phyloP scores from a whole-genome alignment of 1,284 basidiomycete genomes.

The Porodaedalea pini region DNA sequence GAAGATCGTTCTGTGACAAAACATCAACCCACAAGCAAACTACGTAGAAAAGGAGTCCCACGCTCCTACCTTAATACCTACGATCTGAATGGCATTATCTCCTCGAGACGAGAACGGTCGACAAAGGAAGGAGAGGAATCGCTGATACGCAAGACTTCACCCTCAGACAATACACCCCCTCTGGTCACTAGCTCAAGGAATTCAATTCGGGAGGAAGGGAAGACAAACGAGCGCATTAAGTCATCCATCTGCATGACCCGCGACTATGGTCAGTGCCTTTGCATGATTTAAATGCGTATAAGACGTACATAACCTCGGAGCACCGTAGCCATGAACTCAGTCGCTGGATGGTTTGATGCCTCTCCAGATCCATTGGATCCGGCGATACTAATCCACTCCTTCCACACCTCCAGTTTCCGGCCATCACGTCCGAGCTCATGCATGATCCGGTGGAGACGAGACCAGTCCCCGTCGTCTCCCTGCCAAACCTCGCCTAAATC shows the following conservation, averaged over 20 bases:
- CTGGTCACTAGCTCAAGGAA: slow-evolving; percentile 9
- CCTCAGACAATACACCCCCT: slow-evolving; percentile 1
- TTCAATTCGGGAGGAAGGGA: slow-evolving; percentile 10
- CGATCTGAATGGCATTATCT: not conserved
- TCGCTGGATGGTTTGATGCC: slow-evolving; percentile 30
- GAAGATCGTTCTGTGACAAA: too few species aligned
- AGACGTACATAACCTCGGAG: slow-evolving; percentile 57
- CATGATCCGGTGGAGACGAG: slow-evolving; percentile 50
- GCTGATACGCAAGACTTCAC: not conserved
- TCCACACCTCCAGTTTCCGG: slow-evolving; percentile 69
- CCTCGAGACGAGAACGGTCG: not conserved
- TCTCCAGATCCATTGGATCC: slow-evolving; percentile 1
- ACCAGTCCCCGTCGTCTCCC: slow-evolving; percentile 61
- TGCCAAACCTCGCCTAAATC: slow-evolving; percentile 31
- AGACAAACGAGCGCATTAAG: slow-evolving; percentile 54
- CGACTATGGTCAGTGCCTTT: not conserved
- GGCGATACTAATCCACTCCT: slow-evolving; percentile 48
- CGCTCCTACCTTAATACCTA: too few species aligned
- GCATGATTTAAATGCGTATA: too few species aligned
- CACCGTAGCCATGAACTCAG: slow-evolving; percentile 45
- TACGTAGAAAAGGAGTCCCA: too few species aligned
- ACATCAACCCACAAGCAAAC: too few species aligned
- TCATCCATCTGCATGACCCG: slow-evolving; percentile 43
- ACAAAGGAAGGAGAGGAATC: not conserved
- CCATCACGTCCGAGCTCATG: slow-evolving; percentile 57